phyloP scores from a whole-genome alignment of 2,329 filamentous ascomycete genomes.

The Hymenoscyphus albidus region DNA sequence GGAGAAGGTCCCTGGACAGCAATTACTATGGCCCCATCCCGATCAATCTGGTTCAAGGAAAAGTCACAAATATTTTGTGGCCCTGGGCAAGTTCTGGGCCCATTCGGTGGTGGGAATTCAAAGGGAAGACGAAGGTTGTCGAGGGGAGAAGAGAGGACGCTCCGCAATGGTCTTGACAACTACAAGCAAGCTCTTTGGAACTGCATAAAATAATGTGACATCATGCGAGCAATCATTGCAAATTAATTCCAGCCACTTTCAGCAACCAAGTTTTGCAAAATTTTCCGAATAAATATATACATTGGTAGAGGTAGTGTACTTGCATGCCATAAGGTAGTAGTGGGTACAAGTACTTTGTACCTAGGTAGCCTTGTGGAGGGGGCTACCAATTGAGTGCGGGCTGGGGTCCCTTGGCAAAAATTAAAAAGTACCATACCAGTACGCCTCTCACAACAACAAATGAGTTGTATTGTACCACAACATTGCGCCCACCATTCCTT shows the following conservation, averaged over 20 bases:
- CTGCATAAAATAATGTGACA: too few species aligned
- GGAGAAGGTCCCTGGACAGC: slow-evolving; percentile 71
- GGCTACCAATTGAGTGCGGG: neutral
- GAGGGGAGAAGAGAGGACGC: slow-evolving; percentile 28
- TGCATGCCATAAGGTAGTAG: too few species aligned
- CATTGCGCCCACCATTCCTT: neutral
- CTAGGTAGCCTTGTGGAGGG: neutral
- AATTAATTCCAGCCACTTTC: neutral
- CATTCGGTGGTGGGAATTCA: slow-evolving; percentile 54
- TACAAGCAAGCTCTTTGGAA: too few species aligned
- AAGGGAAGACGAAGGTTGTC: slow-evolving; percentile 41
- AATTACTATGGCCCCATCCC: slow-evolving; percentile 87
- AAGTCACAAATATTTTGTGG: slow-evolving; percentile 67
- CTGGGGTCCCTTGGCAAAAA: neutral
- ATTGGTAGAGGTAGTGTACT: too few species aligned
- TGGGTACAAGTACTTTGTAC: too few species aligned
- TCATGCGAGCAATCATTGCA: neutral
- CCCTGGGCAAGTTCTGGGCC: slow-evolving; percentile 58
- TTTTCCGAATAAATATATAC: too few species aligned
- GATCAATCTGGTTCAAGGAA: slow-evolving; percentile 69
- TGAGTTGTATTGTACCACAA: neutral
- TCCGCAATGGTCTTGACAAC: slow-evolving; percentile 10
- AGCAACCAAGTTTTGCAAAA: too few species aligned
- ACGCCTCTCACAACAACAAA: neutral
- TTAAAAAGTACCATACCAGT: neutral